These are phyloP conservation scores for Mortierella sp. DNA, from an alignment of 371 early-diverging fungal genomes.

Conservation along the genomic window DNA sequence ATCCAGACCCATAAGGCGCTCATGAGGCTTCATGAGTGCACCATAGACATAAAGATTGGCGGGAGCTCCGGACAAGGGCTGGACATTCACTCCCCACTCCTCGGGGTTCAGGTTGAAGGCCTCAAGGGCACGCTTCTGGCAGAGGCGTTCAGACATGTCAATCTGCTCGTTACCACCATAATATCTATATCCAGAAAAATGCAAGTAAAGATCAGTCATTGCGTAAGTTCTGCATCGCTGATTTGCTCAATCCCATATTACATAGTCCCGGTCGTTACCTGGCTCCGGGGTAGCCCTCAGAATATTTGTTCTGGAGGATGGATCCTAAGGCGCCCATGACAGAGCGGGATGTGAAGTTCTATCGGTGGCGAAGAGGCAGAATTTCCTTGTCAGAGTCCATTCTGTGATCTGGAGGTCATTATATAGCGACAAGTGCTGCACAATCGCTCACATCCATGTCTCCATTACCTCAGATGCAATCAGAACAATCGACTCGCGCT, in stretches of 20 bases:
- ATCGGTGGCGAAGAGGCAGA: too few relatives aligned
- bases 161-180: conserved; percentile 99
- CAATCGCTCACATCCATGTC: neutral
- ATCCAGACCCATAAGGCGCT: conserved; percentile 99
- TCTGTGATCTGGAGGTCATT: too few relatives aligned
- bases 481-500: conserved; percentile 92
- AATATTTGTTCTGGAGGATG: conserved; percentile 99
- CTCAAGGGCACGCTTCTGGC: conserved; percentile 96
- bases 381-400: too few relatives aligned
- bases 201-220: too few relatives aligned
- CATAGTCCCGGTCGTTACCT: conserved; percentile 60
- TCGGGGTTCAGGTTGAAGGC: conserved; percentile 89
- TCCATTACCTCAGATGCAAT: conserved; percentile 94
- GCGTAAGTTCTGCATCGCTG: too few relatives aligned
- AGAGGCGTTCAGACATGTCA: conserved; percentile 95
- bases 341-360: conserved; percentile 98
- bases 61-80: conserved; percentile 96
- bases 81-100: conserved; percentile 99
- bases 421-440: neutral
- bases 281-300: conserved; percentile 98
- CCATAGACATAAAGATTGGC: conserved; percentile 98
- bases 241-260: too few relatives aligned
- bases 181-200: conserved; percentile 70
- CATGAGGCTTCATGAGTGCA: conserved; percentile 97
- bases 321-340: conserved; percentile 98